phyloP scores from a whole-genome alignment of 768 basidiomycete genomes.

The Boletus reticulatus region DNA sequence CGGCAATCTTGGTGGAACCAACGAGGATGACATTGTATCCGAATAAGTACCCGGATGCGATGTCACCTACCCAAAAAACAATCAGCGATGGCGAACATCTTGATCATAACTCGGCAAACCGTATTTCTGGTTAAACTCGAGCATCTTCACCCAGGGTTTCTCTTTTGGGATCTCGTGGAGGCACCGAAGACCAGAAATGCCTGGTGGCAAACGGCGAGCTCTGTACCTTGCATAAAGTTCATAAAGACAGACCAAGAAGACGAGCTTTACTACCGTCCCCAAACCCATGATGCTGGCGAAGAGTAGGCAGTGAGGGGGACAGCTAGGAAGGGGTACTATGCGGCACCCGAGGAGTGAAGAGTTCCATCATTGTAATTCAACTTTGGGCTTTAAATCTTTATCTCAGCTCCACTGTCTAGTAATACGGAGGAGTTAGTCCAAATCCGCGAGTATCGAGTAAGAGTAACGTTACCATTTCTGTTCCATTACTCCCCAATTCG shows the following conservation, averaged over 20 bases:
- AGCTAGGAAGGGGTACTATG: too few relatives aligned
- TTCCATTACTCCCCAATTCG: neutral
- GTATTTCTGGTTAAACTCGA: conserved; percentile 9
- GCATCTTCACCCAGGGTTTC: conserved; percentile 10
- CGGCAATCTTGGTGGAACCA: conserved; percentile 38
- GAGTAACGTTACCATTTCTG: neutral
- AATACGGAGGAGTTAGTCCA: too few relatives aligned
- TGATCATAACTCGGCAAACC: neutral
- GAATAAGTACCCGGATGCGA: conserved; percentile 9
- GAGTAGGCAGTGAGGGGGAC: too few relatives aligned
- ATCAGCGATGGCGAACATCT: neutral
- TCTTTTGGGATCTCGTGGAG: conserved; percentile 10
- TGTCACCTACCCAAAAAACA: conserved; percentile 6
- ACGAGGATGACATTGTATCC: conserved; percentile 40
- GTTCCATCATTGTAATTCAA: too few relatives aligned
- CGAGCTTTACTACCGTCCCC: neutral
- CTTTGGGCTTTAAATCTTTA: too few relatives aligned
- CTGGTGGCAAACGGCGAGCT: conserved; percentile 13
- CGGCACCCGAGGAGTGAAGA: too few relatives aligned
- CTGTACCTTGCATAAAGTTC: neutral
- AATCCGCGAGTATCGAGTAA: too few relatives aligned
- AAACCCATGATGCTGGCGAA: too few relatives aligned
- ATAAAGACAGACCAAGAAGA: neutral
- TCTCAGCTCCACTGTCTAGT: too few relatives aligned
- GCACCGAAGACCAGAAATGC: conserved; percentile 9